phyloP scores from a whole-genome alignment of 176 grass and related monocot species.

The Musa beccarii region DNA sequence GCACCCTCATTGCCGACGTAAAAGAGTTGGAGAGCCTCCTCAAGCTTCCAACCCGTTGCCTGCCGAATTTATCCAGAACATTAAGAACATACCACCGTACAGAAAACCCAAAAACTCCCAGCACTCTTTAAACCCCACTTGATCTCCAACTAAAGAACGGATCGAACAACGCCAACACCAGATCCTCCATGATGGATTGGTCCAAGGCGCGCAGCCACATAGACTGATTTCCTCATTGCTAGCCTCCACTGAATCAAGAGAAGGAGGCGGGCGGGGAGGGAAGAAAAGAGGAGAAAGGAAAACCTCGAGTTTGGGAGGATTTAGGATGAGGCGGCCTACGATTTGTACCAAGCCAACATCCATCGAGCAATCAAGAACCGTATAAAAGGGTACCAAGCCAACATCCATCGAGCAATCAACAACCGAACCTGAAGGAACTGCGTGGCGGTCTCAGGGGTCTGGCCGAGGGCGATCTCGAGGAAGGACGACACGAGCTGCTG shows the following conservation, averaged over 20 bases:
- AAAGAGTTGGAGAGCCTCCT: constrained; percentile 86
- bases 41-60: constrained; percentile 81
- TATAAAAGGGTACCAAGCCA: neutral
- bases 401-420: neutral
- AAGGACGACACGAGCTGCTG: constrained; percentile 64
- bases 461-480: constrained; percentile 87
- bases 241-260: neutral
- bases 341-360: neutral
- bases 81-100: neutral
- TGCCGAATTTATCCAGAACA: constrained; percentile 22
- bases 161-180: neutral
- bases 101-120: neutral
- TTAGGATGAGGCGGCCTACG: neutral
- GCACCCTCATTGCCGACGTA: constrained; percentile 67
- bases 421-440: constrained; percentile 67
- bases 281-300: neutral
- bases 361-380: neutral
- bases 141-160: neutral
- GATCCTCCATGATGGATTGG: too few species aligned
- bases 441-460: constrained; percentile 51
- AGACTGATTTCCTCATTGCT: too few species aligned
- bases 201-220: too few species aligned
- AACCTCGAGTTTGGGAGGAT: neutral
- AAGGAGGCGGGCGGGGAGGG: too few species aligned
- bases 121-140: neutral